phyloP scores from a whole-genome alignment of 129 eudicot genomes.

The Ambrosia trifida region DNA sequence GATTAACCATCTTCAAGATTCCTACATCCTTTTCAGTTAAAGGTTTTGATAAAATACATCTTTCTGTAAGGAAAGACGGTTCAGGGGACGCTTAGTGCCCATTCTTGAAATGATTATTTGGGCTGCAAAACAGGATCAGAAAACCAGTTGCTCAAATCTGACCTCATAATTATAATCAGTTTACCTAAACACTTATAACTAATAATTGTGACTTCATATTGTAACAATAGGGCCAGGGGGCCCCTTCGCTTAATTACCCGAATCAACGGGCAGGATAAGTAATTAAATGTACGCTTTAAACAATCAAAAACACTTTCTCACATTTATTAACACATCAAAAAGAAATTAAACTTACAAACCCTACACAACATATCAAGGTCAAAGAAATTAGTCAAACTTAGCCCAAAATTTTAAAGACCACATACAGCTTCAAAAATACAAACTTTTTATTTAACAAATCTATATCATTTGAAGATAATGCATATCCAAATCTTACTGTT shows the following conservation, averaged over 20 bases:
- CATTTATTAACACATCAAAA: slow-evolving; percentile 15
- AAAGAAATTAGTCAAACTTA: slow-evolving; percentile 11
- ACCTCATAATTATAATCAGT: background rate
- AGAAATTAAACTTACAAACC: background rate
- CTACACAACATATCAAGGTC: slow-evolving; percentile 15
- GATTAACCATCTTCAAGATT: slow-evolving; percentile 27
- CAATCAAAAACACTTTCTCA: background rate
- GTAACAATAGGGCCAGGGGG: background rate
- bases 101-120: background rate
- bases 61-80: background rate
- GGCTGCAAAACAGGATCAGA: background rate
- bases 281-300: background rate
- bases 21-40: slow-evolving; percentile 10
- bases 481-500: slow-evolving; percentile 10
- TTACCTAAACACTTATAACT: slow-evolving; percentile 5
- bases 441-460: slow-evolving; percentile 12
- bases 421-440: background rate
- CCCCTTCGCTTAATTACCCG: background rate
- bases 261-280: background rate
- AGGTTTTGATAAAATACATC: background rate
- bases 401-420: slow-evolving; percentile 1
- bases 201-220: background rate
- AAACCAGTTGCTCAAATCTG: background rate
- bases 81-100: background rate
- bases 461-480: background rate